Percentiles rank a stretch among this genome's conserved stretches.
These are phyloP conservation scores for Eutypa lata DNA, from an alignment of 2,329 filamentous ascomycete genomes.

Conservation along the genomic window DNA sequence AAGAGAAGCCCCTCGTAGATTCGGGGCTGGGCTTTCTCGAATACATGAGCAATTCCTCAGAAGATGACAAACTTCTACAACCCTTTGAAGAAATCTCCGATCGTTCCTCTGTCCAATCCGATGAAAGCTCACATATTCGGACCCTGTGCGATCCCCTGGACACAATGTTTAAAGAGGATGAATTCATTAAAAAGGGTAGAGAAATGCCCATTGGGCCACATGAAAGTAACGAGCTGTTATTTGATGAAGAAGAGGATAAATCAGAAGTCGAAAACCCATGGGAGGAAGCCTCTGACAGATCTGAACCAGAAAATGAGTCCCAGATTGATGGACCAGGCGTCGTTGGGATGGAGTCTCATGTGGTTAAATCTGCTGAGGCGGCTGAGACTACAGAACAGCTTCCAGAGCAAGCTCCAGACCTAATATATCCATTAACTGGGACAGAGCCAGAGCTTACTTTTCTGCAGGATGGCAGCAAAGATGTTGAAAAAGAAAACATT, in stretches of 20 bases:
- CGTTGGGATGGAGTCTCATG: neutral
- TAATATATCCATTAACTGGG: no score
- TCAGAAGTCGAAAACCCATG: neutral
- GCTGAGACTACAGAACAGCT: no score
- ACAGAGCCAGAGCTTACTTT: no score
- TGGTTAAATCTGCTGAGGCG: neutral
- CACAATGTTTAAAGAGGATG: no score
- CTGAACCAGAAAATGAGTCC: neutral
- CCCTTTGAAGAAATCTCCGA: slow-evolving; percentile 9
- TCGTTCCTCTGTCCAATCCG: slow-evolving; percentile 1
- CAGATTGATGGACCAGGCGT: neutral
- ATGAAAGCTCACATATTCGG: neutral
- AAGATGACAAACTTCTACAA: neutral
- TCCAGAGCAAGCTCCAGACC: no score
- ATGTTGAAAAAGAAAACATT: no score
- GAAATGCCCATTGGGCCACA: no score
- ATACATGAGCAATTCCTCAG: slow-evolving; percentile 6
- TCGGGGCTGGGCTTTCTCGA: slow-evolving; percentile 8
- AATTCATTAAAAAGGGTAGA: no score
- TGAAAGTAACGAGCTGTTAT: no score
- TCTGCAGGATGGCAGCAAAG: no score
- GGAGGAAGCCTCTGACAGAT: neutral
- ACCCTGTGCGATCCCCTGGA: neutral
- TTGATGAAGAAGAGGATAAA: neutral
- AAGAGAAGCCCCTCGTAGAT: slow-evolving; percentile 3